These are phyloP conservation scores for Fusarium azukiicola DNA, from an alignment of 2,329 filamentous ascomycete genomes.

Conservation along the genomic window DNA sequence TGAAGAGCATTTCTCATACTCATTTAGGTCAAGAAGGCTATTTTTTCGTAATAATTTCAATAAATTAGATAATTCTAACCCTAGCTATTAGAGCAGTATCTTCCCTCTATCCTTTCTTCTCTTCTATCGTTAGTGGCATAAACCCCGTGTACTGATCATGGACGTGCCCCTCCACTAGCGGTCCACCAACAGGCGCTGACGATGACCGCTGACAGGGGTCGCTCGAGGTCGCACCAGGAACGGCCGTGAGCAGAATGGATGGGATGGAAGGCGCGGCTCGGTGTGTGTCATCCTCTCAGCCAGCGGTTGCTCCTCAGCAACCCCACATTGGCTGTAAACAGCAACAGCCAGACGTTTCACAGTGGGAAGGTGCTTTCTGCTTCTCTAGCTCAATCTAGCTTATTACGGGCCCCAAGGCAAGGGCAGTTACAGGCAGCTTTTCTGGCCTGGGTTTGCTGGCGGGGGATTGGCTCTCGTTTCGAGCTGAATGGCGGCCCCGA, in stretches of 20 bases:
- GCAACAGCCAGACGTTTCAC: conserved; percentile 43
- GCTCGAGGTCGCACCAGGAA: conserved; percentile 48
- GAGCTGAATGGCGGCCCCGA: conserved; percentile 12
- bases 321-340: conserved; percentile 50
- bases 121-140: too few relatives aligned
- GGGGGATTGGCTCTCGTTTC: conserved; percentile 45
- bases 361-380: conserved; percentile 39
- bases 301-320: conserved; percentile 53
- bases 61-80: too few relatives aligned
- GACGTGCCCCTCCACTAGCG: neutral
- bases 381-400: conserved; percentile 31
- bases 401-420: conserved; percentile 21
- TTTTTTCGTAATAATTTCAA: too few relatives aligned
- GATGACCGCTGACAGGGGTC: conserved; percentile 42
- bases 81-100: too few relatives aligned
- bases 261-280: conserved; percentile 39
- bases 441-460: neutral
- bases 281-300: neutral
- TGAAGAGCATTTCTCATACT: too few relatives aligned
- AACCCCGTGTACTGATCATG: too few relatives aligned
- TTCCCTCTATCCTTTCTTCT: too few relatives aligned
- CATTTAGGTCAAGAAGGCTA: too few relatives aligned
- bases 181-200: conserved; percentile 3
- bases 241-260: conserved; percentile 42
- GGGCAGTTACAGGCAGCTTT: conserved; percentile 34